Conservation (phyloP, 148 eudicot species). For the Oxyria digyna region DNA sequence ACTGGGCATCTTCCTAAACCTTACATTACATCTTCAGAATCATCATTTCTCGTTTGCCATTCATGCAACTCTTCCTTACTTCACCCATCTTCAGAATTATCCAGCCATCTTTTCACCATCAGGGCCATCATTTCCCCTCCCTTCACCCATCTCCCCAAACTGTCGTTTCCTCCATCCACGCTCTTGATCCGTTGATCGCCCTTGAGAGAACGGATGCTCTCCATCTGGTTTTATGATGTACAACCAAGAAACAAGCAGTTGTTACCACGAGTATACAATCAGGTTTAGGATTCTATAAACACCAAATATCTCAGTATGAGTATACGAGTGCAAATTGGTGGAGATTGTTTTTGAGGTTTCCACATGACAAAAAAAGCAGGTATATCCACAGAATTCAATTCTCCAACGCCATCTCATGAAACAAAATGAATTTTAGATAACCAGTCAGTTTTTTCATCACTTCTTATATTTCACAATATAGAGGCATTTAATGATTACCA, state of each 20-base stretch:
- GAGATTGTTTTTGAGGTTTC: neutral
- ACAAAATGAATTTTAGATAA: neutral
- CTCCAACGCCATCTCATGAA: constrained; percentile 2
- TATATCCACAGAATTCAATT: neutral
- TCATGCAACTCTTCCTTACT: constrained; percentile 19
- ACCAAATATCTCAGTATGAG: neutral
- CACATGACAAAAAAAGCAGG: neutral
- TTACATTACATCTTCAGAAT: constrained; percentile 1
- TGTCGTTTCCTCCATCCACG: constrained; percentile 32
- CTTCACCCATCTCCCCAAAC: constrained; percentile 28
- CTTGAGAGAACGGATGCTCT: constrained; percentile 30
- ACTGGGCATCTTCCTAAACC: constrained; percentile 11
- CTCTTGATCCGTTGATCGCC: constrained; percentile 28
- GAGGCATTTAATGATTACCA: constrained; percentile 44
- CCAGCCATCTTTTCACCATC: constrained; percentile 23
- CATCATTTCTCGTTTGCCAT: constrained; percentile 13
- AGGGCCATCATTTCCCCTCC: constrained; percentile 24
- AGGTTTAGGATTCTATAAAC: neutral
- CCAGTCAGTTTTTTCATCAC: neutral
- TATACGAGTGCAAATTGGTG: neutral
- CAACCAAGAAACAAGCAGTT: neutral
- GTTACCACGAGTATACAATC: neutral
- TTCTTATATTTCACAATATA: constrained; percentile 14
- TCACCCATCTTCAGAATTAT: too few species aligned
- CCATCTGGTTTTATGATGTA: constrained; percentile 26